Evolutionary conservation across 2,329 filamentous ascomycete genomes (phyloP).

Genomic region (Fusarium fracticaudum): DNA sequence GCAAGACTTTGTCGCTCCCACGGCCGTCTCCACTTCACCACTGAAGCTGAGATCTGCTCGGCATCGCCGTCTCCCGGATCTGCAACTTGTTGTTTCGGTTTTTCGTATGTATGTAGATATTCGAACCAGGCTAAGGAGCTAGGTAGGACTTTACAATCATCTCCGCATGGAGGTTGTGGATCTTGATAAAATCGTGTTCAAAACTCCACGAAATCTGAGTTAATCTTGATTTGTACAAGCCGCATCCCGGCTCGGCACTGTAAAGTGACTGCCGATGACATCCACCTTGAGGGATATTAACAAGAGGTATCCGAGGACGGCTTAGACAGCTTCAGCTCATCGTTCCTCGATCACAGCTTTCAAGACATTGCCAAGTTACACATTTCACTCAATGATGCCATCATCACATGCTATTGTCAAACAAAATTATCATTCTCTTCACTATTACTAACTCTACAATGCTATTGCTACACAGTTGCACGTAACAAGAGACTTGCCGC

Average conservation of each 20-base stretch:
- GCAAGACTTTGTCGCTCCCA: not conserved
- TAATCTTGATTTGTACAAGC: constrained; percentile 11
- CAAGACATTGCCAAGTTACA: not conserved
- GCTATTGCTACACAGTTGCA: not conserved
- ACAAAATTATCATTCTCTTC: constrained; percentile 13
- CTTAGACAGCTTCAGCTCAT: not conserved
- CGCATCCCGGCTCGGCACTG: constrained; percentile 15
- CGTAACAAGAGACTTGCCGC: constrained; percentile 14
- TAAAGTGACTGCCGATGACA: constrained; percentile 7
- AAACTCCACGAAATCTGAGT: not conserved
- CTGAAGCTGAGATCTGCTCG: constrained; percentile 27
- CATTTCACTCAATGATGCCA: constrained; percentile 9
- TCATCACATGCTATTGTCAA: constrained; percentile 5
- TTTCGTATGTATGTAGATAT: not conserved
- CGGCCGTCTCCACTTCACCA: constrained; percentile 4
- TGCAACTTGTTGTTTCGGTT: constrained; percentile 22
- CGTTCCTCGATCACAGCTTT: not conserved
- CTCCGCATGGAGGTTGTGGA: constrained; percentile 22
- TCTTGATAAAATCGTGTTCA: not conserved
- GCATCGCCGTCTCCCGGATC: constrained; percentile 32
- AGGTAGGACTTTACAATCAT: not conserved
- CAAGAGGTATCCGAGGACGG: not conserved
- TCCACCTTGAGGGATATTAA: not conserved
- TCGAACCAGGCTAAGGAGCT: not conserved
- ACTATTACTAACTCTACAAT: constrained; percentile 8